Conservation (phyloP, 2,329 filamentous ascomycete genomes). For the Plectosphaerella cucumerina region DNA sequence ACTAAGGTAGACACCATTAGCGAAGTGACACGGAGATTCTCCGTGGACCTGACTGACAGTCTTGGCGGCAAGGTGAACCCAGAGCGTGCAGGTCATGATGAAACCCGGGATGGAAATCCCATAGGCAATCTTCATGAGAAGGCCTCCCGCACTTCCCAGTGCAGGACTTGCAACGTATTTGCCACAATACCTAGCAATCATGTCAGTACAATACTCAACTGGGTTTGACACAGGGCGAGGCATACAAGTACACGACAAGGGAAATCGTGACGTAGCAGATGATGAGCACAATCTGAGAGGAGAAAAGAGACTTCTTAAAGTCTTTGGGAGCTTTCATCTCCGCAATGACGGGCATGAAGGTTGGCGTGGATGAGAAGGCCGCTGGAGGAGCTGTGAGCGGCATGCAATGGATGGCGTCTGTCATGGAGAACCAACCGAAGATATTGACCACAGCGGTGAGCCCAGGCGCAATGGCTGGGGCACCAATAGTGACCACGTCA, state of each 20-base stretch:
- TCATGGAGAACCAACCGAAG: constrained; percentile 55
- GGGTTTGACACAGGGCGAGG: too few relatives aligned
- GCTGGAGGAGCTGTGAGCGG: too few relatives aligned
- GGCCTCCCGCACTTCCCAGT: constrained; percentile 54
- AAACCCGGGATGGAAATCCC: constrained; percentile 54
- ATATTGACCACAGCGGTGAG: constrained; percentile 56
- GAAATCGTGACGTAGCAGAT: constrained; percentile 54
- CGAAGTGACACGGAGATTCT: too few relatives aligned
- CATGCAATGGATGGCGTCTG: too few relatives aligned
- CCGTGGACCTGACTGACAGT: too few relatives aligned
- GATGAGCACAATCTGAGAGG: constrained; percentile 54
- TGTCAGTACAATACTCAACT: too few relatives aligned
- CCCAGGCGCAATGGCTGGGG: constrained; percentile 53
- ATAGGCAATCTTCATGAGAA: constrained; percentile 58
- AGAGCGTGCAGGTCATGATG: constrained; percentile 35
- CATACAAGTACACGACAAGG: constrained; percentile 57
- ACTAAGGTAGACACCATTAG: too few relatives aligned
- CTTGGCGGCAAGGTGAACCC: constrained; percentile 33
- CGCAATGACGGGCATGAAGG: constrained; percentile 61
- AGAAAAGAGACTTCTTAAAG: constrained; percentile 56
- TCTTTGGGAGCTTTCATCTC: constrained; percentile 59
- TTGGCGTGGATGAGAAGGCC: too few relatives aligned
- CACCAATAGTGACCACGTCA: constrained; percentile 51
- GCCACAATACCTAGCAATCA: constrained; percentile 58
- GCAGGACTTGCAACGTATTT: constrained; percentile 59